A percentile compares a stretch with the other conserved stretches of the same genome.
phyloP scores from a whole-genome alignment of 2,329 filamentous ascomycete species.

The Colletotrichum trifolii region DNA sequence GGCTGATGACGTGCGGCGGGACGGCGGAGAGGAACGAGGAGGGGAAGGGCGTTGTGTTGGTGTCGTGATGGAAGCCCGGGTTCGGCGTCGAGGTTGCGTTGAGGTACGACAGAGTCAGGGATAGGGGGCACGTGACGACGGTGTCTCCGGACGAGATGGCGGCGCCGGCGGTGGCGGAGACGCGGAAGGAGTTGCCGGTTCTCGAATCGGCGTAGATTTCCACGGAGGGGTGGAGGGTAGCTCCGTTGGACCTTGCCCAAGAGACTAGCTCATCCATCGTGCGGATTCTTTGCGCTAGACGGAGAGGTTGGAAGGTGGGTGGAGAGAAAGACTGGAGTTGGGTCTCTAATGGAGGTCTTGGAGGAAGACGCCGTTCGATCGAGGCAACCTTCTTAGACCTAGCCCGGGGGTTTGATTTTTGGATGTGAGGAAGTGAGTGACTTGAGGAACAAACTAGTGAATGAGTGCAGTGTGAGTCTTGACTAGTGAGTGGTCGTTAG shows the following conservation, averaged over 20 bases:
- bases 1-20: constrained; percentile 69
- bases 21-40: constrained; percentile 58
- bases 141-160: constrained; percentile 50
- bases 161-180: constrained; percentile 48
- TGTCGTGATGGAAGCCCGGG: constrained; percentile 36
- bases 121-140: constrained; percentile 64
- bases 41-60: constrained; percentile 53
- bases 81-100: constrained; percentile 56
- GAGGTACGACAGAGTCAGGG: constrained; percentile 67
- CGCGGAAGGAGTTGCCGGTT: constrained; percentile 66
- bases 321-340: too few relatives aligned
- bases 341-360: too few relatives aligned
- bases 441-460: too few relatives aligned
- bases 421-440: too few relatives aligned
- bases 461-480: too few relatives aligned
- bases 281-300: not conserved
- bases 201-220: constrained; percentile 62
- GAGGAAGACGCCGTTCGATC: too few relatives aligned
- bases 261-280: constrained; percentile 49
- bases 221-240: constrained; percentile 60
- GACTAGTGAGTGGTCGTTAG: not conserved
- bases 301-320: too few relatives aligned
- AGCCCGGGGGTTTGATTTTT: too few relatives aligned
- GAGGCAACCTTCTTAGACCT: too few relatives aligned
- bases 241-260: constrained; percentile 61